Evolutionary conservation across 2,329 filamentous ascomycete genomes (phyloP).

Genomic region (Colletotrichum limetticola): DNA sequence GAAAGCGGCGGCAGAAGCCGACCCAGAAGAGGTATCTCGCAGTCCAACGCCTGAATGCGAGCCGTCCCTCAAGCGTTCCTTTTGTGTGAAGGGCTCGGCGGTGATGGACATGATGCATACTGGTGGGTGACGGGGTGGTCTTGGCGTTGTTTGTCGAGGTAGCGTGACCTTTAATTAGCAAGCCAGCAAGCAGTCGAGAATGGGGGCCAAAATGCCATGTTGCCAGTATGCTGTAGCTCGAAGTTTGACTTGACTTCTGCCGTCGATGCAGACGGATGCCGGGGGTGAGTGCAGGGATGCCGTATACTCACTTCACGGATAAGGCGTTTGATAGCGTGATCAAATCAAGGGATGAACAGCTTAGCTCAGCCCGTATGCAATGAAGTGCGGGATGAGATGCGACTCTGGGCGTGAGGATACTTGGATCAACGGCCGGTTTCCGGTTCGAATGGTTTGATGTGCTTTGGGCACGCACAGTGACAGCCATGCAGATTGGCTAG

Average conservation of each 20-base stretch:
- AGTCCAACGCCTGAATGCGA: background rate
- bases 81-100: background rate
- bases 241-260: background rate
- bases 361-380: background rate
- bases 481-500: background rate
- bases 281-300: constrained; percentile 13
- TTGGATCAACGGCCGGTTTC: background rate
- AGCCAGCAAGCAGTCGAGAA: constrained; percentile 12
- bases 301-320: background rate
- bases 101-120: constrained; percentile 19
- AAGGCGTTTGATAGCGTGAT: background rate
- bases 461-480: background rate
- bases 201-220: background rate
- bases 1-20: background rate
- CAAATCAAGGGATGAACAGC: constrained; percentile 26
- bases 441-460: constrained; percentile 1
- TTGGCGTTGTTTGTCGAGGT: constrained; percentile 6
- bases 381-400: constrained; percentile 10
- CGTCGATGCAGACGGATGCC: constrained; percentile 2
- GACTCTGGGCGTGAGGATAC: background rate
- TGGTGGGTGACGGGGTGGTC: background rate
- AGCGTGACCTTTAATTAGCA: constrained; percentile 16
- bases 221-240: background rate
- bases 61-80: background rate
- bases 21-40: constrained; percentile 11